These are phyloP conservation scores for Fusarium sp. DNA, from an alignment of 2,329 filamentous ascomycete species.

Conservation along the genomic window DNA sequence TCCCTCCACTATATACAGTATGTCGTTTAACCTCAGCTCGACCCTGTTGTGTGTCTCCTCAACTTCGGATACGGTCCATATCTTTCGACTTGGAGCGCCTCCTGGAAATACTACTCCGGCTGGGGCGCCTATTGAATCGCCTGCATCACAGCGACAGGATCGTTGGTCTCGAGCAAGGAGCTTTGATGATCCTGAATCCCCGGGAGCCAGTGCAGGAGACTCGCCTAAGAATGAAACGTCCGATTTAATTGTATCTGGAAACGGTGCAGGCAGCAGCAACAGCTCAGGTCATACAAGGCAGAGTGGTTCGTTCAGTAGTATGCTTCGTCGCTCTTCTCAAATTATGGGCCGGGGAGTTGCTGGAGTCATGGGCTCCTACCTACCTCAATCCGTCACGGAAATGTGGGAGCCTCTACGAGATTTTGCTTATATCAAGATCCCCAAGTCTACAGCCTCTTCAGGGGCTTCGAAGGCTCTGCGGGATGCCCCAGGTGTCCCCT, in stretches of 20 bases:
- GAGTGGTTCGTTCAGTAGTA: slow-evolving; percentile 86
- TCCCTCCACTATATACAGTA: slow-evolving; percentile 95
- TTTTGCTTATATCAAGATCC: slow-evolving; percentile 96
- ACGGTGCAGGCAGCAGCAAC: slow-evolving; percentile 42
- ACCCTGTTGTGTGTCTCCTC: slow-evolving; percentile 96
- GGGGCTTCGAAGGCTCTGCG: slow-evolving; percentile 39
- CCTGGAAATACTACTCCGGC: slow-evolving; percentile 52
- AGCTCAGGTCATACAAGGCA: slow-evolving; percentile 56
- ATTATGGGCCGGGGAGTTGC: slow-evolving; percentile 91
- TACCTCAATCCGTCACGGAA: slow-evolving; percentile 93
- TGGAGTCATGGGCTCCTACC: slow-evolving; percentile 88
- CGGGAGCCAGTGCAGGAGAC: slow-evolving; percentile 60
- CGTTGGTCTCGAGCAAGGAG: slow-evolving; percentile 66
- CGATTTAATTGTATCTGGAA: slow-evolving; percentile 50
- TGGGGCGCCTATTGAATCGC: slow-evolving; percentile 51
- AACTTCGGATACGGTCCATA: slow-evolving; percentile 94
- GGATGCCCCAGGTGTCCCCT: slow-evolving; percentile 58
- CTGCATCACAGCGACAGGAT: slow-evolving; percentile 58
- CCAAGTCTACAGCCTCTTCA: slow-evolving; percentile 61
- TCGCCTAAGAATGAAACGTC: slow-evolving; percentile 63
- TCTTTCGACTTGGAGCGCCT: slow-evolving; percentile 81
- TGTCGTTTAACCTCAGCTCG: slow-evolving; percentile 97
- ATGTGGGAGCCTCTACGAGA: slow-evolving; percentile 97
- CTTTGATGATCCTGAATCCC: slow-evolving; percentile 58
- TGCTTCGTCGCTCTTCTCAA: slow-evolving; percentile 94